phyloP scores from a whole-genome alignment of 768 basidiomycete genomes.

The Porpolomopsis calyptriformis region DNA sequence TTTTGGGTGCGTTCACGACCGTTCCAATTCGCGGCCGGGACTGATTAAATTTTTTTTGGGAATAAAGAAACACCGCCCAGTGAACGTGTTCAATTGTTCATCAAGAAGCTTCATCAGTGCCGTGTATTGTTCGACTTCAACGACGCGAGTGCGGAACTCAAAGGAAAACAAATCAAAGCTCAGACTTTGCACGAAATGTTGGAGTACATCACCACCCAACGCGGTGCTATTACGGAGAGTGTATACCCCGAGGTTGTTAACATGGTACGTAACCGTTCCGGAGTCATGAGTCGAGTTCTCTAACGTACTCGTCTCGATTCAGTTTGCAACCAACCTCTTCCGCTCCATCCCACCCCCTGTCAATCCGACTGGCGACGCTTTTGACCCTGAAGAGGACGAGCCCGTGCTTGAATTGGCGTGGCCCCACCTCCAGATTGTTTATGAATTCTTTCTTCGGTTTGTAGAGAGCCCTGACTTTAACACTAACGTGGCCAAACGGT shows the following conservation, averaged over 20 bases:
- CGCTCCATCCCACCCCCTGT: constrained; percentile 99
- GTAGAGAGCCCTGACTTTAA: constrained; percentile 98
- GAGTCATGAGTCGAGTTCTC: constrained; percentile 4
- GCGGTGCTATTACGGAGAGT: constrained; percentile 90
- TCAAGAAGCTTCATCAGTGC: constrained; percentile 94
- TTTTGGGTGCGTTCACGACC: constrained; percentile 52
- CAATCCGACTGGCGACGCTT: constrained; percentile 96
- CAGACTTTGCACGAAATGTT: constrained; percentile 97
- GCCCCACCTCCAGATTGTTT: constrained; percentile 99
- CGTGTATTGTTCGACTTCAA: constrained; percentile 98
- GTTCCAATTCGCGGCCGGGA: background rate
- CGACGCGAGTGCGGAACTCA: constrained; percentile 89
- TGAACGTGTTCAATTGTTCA: constrained; percentile 84
- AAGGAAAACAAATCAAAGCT: constrained; percentile 97
- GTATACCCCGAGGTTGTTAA: constrained; percentile 98
- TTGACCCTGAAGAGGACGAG: constrained; percentile 99
- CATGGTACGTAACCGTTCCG: constrained; percentile 57
- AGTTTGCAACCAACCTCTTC: constrained; percentile 98
- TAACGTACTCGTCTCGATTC: constrained; percentile 12
- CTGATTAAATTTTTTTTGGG: background rate
- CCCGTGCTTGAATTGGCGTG: constrained; percentile 98
- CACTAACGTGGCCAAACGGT: constrained; percentile 93
- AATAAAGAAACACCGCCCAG: constrained; percentile 71
- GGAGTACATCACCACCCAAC: constrained; percentile 95
- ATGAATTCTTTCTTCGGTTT: constrained; percentile 99